Base-by-base conservation (phyloP, 2,329 filamentous ascomycete species). In the Tolypocladium nubicola region DNA sequence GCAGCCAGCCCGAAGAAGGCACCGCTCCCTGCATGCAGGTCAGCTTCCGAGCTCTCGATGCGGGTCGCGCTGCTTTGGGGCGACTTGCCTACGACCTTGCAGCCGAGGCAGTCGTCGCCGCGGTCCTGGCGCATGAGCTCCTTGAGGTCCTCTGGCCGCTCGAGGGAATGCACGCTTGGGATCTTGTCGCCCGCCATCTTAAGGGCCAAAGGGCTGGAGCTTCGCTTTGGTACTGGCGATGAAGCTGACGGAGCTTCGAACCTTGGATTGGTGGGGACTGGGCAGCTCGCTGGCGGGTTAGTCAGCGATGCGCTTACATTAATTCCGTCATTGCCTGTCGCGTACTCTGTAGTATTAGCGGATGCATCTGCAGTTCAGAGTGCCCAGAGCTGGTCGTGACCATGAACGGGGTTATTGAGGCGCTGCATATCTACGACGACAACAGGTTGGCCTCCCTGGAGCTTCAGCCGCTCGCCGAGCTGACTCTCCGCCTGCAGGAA, bases 341-440 rank as follows among this genome's bases (percentile, higher is more conserved):
- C 41, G 23, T 30, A 30, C 26, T 30, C 1, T 5, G 4, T 6
- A 30, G 26, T 6, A n/a, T n/a, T n/a, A 6, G 26, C 26, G 26
- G 26, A 30, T 6, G 26, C 26, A 30, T 30, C 26, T 5, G 26
- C 26, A 30, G 6, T 6, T 30, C 26, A 30, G 26, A 4, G 26
- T 30, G 26, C 26, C 26, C 26, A 5, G 26, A 30, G 26, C 26
- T 30, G 63, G 64, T 62, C 60, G 61, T 68, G 71, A 85, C 73
- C 71, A 93, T 92, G 88, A 89, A 83, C 76, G 85, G 90, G 76
- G 85, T 89, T 70, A 89, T 99, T 69, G 93, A 97, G 79, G 94
- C 93, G 70, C 80, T 99, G 68, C 93, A 97, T 78, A 91, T 99
- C 71, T 97, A 89, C 74, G 92, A 97, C 82, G 92, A 97, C 78